Conservation (phyloP, 139 green algal genomes). For the Gonium pectorale region DNA sequence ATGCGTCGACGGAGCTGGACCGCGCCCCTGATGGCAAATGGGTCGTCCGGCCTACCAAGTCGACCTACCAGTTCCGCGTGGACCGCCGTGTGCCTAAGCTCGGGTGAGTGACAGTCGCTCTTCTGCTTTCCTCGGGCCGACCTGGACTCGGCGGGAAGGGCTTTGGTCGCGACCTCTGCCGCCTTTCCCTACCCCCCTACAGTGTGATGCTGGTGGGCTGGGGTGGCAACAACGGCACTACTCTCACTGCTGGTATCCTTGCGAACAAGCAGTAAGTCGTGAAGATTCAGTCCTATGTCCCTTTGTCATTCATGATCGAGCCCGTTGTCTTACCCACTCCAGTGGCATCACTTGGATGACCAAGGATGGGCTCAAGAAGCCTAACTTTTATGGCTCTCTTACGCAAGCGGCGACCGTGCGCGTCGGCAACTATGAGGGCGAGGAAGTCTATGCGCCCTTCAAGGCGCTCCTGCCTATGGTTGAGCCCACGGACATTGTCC, state of each 20-base stretch:
- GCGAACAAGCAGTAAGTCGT: slow-evolving; percentile 94
- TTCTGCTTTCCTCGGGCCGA: neutral
- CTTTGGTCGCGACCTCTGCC: too few relatives aligned
- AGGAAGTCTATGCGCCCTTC: slow-evolving; percentile 96
- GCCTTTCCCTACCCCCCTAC: slow-evolving; percentile 62
- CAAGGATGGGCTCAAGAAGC: slow-evolving; percentile 94
- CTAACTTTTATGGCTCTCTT: slow-evolving; percentile 98
- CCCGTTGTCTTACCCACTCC: slow-evolving; percentile 15
- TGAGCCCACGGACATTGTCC: slow-evolving; percentile 95
- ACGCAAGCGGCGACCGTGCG: slow-evolving; percentile 96
- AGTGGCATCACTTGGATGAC: slow-evolving; percentile 98
- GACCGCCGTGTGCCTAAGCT: slow-evolving; percentile 93
- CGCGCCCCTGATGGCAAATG: slow-evolving; percentile 74
- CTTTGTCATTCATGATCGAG: too few relatives aligned
- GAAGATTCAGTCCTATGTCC: too few relatives aligned
- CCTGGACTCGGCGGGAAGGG: neutral
- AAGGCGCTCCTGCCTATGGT: slow-evolving; percentile 93
- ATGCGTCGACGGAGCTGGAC: slow-evolving; percentile 84
- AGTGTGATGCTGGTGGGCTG: slow-evolving; percentile 99
- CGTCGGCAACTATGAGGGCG: slow-evolving; percentile 94
- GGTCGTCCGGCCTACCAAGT: slow-evolving; percentile 79
- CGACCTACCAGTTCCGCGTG: slow-evolving; percentile 90
- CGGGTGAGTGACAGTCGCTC: slow-evolving; percentile 71
- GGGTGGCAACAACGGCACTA: slow-evolving; percentile 99
- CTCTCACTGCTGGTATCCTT: slow-evolving; percentile 93